Percentiles rank a stretch among this genome's conserved stretches.
Evolutionary conservation across 352 stramenopile species (phyloP).

Genomic region (Globisporangium camurandrum): DNA sequence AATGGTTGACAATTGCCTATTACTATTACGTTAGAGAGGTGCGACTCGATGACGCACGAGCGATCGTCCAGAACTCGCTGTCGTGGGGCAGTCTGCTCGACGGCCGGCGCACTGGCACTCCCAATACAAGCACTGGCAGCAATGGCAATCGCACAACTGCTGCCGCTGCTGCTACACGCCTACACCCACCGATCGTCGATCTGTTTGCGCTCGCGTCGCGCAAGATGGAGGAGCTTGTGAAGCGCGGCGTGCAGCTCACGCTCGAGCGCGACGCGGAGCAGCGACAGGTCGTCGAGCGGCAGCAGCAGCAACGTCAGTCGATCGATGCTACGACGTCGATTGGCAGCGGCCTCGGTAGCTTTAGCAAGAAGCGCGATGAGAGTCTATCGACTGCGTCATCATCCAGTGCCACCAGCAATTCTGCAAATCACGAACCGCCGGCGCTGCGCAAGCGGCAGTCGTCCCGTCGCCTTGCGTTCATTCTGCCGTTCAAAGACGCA

Average conservation of each 20-base stretch:
- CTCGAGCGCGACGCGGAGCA: slow-evolving; percentile 62
- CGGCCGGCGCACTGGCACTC: slow-evolving; percentile 13
- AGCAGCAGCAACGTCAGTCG: slow-evolving; percentile 24
- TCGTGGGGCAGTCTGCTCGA: slow-evolving; percentile 24
- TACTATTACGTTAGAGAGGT: slow-evolving; percentile 25
- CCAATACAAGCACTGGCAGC: background rate
- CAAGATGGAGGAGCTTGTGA: slow-evolving; percentile 56
- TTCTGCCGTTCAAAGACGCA: slow-evolving; percentile 5
- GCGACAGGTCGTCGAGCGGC: slow-evolving; percentile 31
- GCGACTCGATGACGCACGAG: slow-evolving; percentile 56
- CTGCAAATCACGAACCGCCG: background rate
- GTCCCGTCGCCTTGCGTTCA: slow-evolving; percentile 3
- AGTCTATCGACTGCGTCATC: background rate
- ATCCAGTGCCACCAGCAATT: background rate
- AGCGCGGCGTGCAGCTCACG: slow-evolving; percentile 52
- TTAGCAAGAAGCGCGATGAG: slow-evolving; percentile 18
- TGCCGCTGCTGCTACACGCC: background rate
- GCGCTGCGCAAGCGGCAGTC: slow-evolving; percentile 3
- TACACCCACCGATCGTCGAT: slow-evolving; percentile 15
- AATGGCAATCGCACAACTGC: too few species aligned
- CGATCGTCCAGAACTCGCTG: slow-evolving; percentile 55
- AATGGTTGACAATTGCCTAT: background rate
- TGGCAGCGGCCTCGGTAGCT: background rate
- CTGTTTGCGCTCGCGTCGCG: slow-evolving; percentile 33
- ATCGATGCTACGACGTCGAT: slow-evolving; percentile 11